Evolutionary conservation across 345 rosid genomes (phyloP).

Genomic region (Erysimum cheiranthoides): DNA sequence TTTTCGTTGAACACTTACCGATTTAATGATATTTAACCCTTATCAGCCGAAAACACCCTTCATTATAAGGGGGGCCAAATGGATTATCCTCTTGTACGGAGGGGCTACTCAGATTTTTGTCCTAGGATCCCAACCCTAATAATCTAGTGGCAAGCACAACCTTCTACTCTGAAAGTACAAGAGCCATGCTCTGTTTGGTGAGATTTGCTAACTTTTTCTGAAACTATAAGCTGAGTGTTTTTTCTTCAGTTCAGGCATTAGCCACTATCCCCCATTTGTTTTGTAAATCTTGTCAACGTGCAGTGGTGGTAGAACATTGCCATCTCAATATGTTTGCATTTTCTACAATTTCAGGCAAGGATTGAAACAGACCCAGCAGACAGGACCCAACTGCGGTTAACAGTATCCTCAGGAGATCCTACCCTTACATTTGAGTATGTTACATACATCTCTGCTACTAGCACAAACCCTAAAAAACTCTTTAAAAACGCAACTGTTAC

Average conservation of each 20-base stretch:
- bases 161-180: slow-evolving; percentile 65
- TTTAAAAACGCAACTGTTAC: background rate
- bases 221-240: too few species aligned
- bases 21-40: too few species aligned
- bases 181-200: slow-evolving; percentile 65
- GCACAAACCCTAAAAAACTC: background rate
- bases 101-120: too few species aligned
- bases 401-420: slow-evolving; percentile 92
- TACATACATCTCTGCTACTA: background rate
- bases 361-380: slow-evolving; percentile 99
- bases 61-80: too few species aligned
- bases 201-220: slow-evolving; percentile 1
- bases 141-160: slow-evolving; percentile 95
- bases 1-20: slow-evolving; percentile 61
- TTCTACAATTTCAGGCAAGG: slow-evolving; percentile 60
- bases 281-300: too few species aligned
- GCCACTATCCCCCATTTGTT: slow-evolving; percentile 37
- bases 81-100: too few species aligned
- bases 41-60: too few species aligned
- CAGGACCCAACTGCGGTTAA: slow-evolving; percentile 97
- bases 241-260: background rate
- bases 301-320: background rate
- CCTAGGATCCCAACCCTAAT: slow-evolving; percentile 99
- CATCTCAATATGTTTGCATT: too few species aligned
- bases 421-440: slow-evolving; percentile 7